Evolutionary conservation across 2,329 filamentous ascomycete species (phyloP), one percentile per base, ranked within the genome.

Genomic region (Exophiala xenobiotica): DNA sequence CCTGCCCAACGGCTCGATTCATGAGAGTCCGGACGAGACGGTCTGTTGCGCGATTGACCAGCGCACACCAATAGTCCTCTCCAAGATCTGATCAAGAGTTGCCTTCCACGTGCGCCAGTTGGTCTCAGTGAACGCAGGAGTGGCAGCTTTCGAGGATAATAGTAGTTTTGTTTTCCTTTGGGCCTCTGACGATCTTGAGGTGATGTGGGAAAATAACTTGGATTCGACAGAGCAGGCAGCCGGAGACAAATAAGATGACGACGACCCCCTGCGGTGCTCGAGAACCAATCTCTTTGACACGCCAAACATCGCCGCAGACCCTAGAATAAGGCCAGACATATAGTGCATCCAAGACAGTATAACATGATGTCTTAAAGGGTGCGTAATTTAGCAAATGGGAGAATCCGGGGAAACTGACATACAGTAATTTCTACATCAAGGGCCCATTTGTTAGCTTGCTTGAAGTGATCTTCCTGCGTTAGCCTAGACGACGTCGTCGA

Each of bases 391-490:
- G 31, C 31, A 12, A 12, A 16, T 35, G 31, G 31, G n/a, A 46
- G 38, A 52, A 47, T 52, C 49, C 44, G 44, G 44, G 49, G 49
- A 52, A 52, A 47, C 29, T 44, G 44, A 42, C 19, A n/a, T n/a
- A n/a, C n/a, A n/a, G n/a, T n/a, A 40, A 23, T 24, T 40, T 11
- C 38, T 40, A 6, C 3, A 22, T 14, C 41, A 14, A 23, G 23
- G 24, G 8, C 14, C 41, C 9, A 23, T 40, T 27, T 19, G 22
- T 31, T 40, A 40, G 38, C 20, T 22, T 23, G 38, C 11, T 40
- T 8, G 19, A n/a, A 8, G 20, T 40, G 38, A 40, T 40, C 8
- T 40, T 18, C 19, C 12, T 40, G 38, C 38, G 23, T 40, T 18
- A 24, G 20, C n/a, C 38, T 40, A 40, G 9, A 35, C n/a, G n/a